Evolutionary conservation across 345 rosid species (phyloP).

Genomic region (Camelina laxa): DNA sequence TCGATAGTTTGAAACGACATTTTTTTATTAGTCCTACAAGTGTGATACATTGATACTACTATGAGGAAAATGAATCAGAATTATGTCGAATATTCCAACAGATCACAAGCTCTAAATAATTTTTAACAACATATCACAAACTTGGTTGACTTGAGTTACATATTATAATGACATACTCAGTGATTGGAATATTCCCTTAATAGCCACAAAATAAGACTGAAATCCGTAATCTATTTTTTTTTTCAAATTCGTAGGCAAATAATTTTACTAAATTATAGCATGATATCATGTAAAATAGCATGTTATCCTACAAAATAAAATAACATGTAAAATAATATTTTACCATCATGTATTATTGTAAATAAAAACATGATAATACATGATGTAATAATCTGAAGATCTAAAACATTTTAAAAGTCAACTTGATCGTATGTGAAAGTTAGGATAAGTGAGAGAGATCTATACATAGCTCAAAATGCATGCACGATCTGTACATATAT

Average conservation of each 20-base stretch:
- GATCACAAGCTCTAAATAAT: background rate
- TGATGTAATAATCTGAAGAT: no score
- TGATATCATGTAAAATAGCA: no score
- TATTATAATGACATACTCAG: constrained; percentile 29
- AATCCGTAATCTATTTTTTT: background rate
- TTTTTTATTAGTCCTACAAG: background rate
- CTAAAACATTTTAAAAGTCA: background rate
- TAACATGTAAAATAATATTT: no score
- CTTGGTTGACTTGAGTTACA: constrained; percentile 41
- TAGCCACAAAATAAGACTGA: background rate
- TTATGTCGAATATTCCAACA: constrained; percentile 24
- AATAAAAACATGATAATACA: no score
- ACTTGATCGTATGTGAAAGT: constrained; percentile 24
- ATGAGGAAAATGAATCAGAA: background rate
- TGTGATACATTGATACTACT: background rate
- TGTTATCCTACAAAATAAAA: no score
- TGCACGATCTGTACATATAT: constrained; percentile 31
- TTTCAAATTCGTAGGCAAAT: background rate
- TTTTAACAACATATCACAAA: constrained; percentile 24
- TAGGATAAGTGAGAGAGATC: constrained; percentile 14
- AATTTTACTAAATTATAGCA: background rate
- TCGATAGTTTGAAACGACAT: constrained; percentile 6
- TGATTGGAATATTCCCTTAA: constrained; percentile 34
- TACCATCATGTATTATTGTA: no score
- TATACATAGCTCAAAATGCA: constrained; percentile 26